Base-by-base conservation (phyloP, 768 basidiomycete genomes). In the Lenzites betulinus region DNA sequence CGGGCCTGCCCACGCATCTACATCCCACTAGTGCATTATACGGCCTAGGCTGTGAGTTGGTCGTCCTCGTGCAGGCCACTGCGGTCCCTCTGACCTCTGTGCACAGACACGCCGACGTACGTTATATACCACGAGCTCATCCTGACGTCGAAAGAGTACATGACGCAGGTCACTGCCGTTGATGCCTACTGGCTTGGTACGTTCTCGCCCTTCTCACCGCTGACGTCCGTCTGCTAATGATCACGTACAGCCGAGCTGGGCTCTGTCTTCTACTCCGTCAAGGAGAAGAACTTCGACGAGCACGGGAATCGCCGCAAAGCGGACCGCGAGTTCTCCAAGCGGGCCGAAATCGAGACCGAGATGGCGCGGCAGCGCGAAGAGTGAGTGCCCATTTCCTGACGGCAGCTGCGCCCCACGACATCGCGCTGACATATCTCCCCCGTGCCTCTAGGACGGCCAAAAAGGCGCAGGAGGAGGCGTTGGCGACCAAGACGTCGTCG, bases 101-200 rank as follows among this genome's bases (percentile, higher is more conserved):
- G 60, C 30, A 26, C 69, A 95, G 93, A 94, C 74, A 96, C 95
- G 22, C 96, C 96, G 7, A 90, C 95, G 42, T 98, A 98, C 74
- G 92, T 97, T 49, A 85, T 99, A 35, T 99, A 98, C 72, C 97
- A 99, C 71, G 96, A 98, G 70, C 81, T 96, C 56, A 95, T 97
- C 62, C 78, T 96, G 66, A 96, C 95, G 12, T 95, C 95, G 33
- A 96, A 95, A 70, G 89, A 93, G 74, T 99, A 99, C 76, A 97
- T 98, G 95, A 96, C 95, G 18, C 94, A 95, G 73, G 97, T 99
- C n/a, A 98, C 97, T 2, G 87, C 96, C 0, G 91, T 98, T 63
- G 95, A 98, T 70, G 88, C 97, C 3, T 95, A 95, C 75, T 99
- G 97, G 97, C 83, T 98, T 36, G 95, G 94, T 92, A 75, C 71